Conservation (phyloP, 345 rosid genomes). For the Fremontodendron californicum region DNA sequence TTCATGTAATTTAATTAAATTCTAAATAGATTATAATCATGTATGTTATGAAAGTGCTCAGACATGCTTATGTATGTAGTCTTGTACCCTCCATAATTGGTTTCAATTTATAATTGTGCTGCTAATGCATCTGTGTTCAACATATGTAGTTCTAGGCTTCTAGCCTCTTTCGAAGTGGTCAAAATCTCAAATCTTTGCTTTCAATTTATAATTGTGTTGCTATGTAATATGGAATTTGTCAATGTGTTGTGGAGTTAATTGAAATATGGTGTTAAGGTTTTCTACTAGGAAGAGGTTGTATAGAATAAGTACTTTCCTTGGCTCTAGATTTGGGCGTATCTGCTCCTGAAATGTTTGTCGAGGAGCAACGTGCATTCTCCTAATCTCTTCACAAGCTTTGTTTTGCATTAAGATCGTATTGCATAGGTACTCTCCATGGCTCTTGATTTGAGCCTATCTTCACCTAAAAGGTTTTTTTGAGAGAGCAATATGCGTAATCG, state of each 20-base stretch:
- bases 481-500: not conserved
- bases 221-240: not conserved
- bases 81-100: not conserved
- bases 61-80: not conserved
- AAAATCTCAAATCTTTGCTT: not conserved
- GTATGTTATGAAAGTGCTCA: not conserved
- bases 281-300: not conserved
- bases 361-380: not conserved
- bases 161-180: not conserved
- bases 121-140: not conserved
- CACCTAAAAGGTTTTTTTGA: not conserved
- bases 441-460: not conserved
- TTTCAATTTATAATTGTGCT: not conserved
- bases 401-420: not conserved
- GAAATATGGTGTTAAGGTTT: not conserved
- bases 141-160: not conserved
- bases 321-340: not conserved
- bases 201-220: not conserved
- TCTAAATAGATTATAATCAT: not conserved
- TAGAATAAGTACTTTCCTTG: not conserved
- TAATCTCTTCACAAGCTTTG: not conserved
- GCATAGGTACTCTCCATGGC: not conserved
- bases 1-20: not conserved
- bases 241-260: not conserved
- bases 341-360: not conserved